phyloP scores from a whole-genome alignment of 768 basidiomycete genomes.

The Mycena maculata region DNA sequence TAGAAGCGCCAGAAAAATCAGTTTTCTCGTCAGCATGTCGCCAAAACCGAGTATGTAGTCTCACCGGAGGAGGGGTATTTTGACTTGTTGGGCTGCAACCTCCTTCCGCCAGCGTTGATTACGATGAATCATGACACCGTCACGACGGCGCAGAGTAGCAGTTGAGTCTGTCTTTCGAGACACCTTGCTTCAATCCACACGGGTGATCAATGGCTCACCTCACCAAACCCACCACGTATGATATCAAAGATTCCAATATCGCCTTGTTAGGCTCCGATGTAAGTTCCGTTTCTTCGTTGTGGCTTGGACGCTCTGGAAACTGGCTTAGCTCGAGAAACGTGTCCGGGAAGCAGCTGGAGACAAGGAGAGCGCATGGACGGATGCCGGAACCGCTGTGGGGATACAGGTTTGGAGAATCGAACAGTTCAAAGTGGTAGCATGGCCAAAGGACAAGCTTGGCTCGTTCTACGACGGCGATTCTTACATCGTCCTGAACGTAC shows the following conservation, averaged over 20 bases:
- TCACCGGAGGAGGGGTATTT: no score
- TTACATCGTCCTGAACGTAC: constrained; percentile 71
- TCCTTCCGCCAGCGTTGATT: background rate
- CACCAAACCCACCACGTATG: constrained; percentile 61
- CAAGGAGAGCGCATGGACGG: constrained; percentile 62
- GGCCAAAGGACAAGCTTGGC: constrained; percentile 63
- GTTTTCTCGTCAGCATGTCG: no score
- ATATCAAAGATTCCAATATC: constrained; percentile 73
- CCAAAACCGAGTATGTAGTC: no score
- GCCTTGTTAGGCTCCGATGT: constrained; percentile 73
- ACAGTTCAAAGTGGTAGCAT: constrained; percentile 63
- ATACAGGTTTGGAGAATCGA: constrained; percentile 71
- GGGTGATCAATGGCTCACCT: constrained; percentile 56
- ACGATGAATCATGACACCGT: no score
- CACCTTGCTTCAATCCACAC: no score
- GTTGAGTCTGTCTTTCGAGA: background rate
- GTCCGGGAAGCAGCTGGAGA: constrained; percentile 65
- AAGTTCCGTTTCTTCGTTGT: constrained; percentile 41
- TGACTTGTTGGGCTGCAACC: background rate
- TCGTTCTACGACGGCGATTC: constrained; percentile 75
- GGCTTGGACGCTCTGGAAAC: background rate
- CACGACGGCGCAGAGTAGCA: no score
- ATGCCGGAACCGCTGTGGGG: constrained; percentile 55
- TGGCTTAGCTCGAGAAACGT: constrained; percentile 63
- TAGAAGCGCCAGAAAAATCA: no score